Percentiles rank a stretch among this genome's conserved stretches.
These are phyloP conservation scores for Neonothopanus nambi DNA, from an alignment of 1,284 basidiomycete species.

Conservation along the genomic window DNA sequence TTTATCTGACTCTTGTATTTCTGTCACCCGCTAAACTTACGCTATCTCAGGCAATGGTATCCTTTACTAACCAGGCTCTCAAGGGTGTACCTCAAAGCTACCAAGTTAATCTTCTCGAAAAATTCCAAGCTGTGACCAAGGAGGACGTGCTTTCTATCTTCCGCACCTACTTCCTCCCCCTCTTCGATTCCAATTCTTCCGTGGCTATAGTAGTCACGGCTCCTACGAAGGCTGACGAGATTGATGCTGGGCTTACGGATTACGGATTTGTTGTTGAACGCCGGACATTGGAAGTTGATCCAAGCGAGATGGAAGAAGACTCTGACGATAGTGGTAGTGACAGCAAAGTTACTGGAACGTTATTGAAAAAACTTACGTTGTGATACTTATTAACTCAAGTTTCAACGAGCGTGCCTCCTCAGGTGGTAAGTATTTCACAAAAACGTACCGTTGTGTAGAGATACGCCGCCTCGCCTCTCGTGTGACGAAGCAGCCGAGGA, in stretches of 20 bases:
- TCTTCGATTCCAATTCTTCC: slow-evolving; percentile 81
- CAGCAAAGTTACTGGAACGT: too few species aligned
- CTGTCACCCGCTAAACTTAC: slow-evolving; percentile 5
- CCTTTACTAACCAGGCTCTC: slow-evolving; percentile 86
- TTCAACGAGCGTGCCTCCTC: too few species aligned
- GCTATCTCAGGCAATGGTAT: slow-evolving; percentile 62
- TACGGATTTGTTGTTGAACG: slow-evolving; percentile 82
- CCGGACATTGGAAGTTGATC: slow-evolving; percentile 68
- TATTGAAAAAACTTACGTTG: too few species aligned
- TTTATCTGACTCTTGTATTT: background rate
- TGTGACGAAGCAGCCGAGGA: too few species aligned
- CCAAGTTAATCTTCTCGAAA: slow-evolving; percentile 74
- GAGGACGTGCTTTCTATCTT: slow-evolving; percentile 75
- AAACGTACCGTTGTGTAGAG: too few species aligned
- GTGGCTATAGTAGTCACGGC: slow-evolving; percentile 84
- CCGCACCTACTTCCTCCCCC: slow-evolving; percentile 78
- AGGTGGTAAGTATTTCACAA: too few species aligned
- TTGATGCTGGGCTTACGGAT: slow-evolving; percentile 61
- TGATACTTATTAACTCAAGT: too few species aligned
- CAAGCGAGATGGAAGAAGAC: slow-evolving; percentile 45
- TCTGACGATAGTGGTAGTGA: slow-evolving; percentile 33
- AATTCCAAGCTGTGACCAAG: slow-evolving; percentile 78
- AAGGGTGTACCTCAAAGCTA: slow-evolving; percentile 77
- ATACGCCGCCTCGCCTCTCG: too few species aligned
- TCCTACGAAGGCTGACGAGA: slow-evolving; percentile 77